A percentile compares a stretch with the other conserved stretches of the same genome.
Evolutionary conservation across 768 basidiomycete species (phyloP).

Genomic region (Galerina sulciceps): DNA sequence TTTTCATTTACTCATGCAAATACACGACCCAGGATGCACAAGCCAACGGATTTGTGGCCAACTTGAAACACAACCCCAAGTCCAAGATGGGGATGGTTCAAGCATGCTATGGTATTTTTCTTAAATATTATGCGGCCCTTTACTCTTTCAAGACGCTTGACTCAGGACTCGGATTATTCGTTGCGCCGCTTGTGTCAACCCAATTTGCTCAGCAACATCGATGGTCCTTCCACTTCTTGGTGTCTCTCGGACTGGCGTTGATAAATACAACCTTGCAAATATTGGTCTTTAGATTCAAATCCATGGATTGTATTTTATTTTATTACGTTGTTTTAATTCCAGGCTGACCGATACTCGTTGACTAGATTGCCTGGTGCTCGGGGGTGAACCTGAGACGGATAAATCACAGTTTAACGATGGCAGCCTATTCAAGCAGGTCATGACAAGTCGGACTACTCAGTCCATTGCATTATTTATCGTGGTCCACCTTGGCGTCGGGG

Average conservation of each 20-base stretch:
- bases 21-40: constrained; percentile 59
- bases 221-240: constrained; percentile 83
- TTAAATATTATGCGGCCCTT: background rate
- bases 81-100: constrained; percentile 60
- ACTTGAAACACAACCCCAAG: constrained; percentile 54
- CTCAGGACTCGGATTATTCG: constrained; percentile 66
- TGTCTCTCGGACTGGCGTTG: constrained; percentile 66
- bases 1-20: background rate
- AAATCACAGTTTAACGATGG: constrained; percentile 34
- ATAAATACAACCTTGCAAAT: constrained; percentile 56
- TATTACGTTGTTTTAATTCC: constrained; percentile 18
- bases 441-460: constrained; percentile 57
- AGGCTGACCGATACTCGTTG: background rate
- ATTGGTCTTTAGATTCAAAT: constrained; percentile 67
- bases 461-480: constrained; percentile 64
- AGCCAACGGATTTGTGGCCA: constrained; percentile 71
- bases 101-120: constrained; percentile 53
- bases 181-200: constrained; percentile 77
- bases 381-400: constrained; percentile 52
- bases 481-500: constrained; percentile 73
- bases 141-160: background rate
- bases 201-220: constrained; percentile 68
- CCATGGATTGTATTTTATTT: constrained; percentile 61
- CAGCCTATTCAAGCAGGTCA: constrained; percentile 50
- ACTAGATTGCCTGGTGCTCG: constrained; percentile 55